Evolutionary conservation across 495 filamentous ascomycete genomes (phyloP), one percentile per base, ranked within the genome.

Genomic region (Glutinoglossum americanum): DNA sequence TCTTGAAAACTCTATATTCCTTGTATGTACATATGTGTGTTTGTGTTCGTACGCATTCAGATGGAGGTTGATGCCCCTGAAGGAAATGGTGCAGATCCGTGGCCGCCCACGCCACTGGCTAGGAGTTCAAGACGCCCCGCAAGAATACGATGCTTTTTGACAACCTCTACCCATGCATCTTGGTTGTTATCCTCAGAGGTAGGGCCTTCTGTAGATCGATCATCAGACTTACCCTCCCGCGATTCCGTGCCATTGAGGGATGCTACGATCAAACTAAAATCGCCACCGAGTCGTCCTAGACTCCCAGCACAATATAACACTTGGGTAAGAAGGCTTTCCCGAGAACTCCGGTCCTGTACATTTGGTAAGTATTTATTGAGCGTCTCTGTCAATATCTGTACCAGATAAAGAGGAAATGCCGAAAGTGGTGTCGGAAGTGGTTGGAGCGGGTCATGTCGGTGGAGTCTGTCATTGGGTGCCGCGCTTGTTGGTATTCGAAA

Each of bases 281-380:
- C 93, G 0, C 87, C 89, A 7, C 93, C 93, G 0, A 97, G 70
- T 28, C 93, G 77, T 6, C 92, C 92, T 60, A 99, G 70, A 70
- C 89, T 95, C 19, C 89, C 88, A 1, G 89, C 89, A 62, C 90
- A 96, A 70, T 97, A 99, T 21, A 97, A 73, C 1, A 97, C 84
- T 66, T 99, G 93, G 0, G 89, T 99, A 1, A 97, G 70, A 57
- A 99, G 70, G 64, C 86, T 92, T 61, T 99, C 93, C 47, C 76
- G 74, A 0, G 83, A 82, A 44, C 79, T 77, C 45, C 80, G 81
- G 64, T 97, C 90, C 61, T 77, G 76, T 17, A 99, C 80, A 57
- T 85, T 89, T 0, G 87, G 84, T 5, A 97, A 73, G 69, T 97
- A 97, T 19, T 69, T 68, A 58, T 80, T 75, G 45, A 99, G 73